A percentile compares a stretch with the other conserved stretches of the same genome.
These are phyloP conservation scores for Solanum medicagineum DNA, from an alignment of 257 asterid genomes.

Conservation along the genomic window DNA sequence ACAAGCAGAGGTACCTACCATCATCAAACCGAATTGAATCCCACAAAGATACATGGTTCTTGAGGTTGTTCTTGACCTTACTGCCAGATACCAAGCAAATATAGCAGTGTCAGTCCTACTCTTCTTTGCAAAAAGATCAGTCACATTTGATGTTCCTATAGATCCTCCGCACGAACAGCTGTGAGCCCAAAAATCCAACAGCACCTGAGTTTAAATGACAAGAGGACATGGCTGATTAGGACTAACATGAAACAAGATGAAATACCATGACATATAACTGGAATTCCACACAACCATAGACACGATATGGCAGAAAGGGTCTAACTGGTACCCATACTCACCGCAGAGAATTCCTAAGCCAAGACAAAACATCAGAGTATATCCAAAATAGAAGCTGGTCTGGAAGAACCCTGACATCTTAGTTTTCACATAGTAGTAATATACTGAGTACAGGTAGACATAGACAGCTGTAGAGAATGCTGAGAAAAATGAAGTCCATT, in stretches of 20 bases:
- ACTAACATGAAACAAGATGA: not conserved
- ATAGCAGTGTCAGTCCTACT: not conserved
- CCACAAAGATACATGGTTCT: not conserved
- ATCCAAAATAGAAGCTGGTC: slow-evolving; percentile 59
- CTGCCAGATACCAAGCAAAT: not conserved
- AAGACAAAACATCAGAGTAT: slow-evolving; percentile 58
- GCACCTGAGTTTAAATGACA: slow-evolving; percentile 41
- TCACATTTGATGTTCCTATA: slow-evolving; percentile 93
- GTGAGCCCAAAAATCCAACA: slow-evolving; percentile 85
- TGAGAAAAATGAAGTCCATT: slow-evolving; percentile 64
- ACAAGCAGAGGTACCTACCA: slow-evolving; percentile 19
- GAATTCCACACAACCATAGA: not conserved
- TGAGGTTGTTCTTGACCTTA: slow-evolving; percentile 4
- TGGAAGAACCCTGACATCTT: slow-evolving; percentile 69
- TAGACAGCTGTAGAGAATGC: slow-evolving; percentile 53
- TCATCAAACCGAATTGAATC: slow-evolving; percentile 6
- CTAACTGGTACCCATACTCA: slow-evolving; percentile 20
- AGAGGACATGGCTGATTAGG: not conserved
- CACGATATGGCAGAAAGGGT: not conserved
- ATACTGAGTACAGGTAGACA: slow-evolving; percentile 49
- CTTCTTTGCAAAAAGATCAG: slow-evolving; percentile 12
- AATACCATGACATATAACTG: not conserved
- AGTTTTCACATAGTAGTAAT: slow-evolving; percentile 51
- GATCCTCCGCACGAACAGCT: slow-evolving; percentile 88
- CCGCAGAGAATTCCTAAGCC: slow-evolving; percentile 74